Conservation (phyloP, 129 eudicot species). For the Helianthus tuberosus region DNA sequence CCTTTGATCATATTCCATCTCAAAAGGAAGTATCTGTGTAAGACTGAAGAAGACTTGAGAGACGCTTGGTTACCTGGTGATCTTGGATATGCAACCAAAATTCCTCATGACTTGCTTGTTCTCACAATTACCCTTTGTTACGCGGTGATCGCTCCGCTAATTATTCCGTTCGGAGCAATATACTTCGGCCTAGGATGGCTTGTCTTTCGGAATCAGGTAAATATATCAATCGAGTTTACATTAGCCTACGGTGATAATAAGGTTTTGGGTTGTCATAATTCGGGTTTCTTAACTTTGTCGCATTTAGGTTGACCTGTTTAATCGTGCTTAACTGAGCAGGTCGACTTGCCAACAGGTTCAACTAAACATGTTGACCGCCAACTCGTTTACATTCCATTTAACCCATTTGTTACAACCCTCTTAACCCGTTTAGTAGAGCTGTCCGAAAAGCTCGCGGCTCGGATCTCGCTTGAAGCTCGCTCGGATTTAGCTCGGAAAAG, state of each 20-base stretch:
- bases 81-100: slow-evolving; percentile 76
- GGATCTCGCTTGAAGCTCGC: no score
- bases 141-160: slow-evolving; percentile 82
- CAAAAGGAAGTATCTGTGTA: slow-evolving; percentile 74
- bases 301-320: not conserved
- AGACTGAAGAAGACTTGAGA: slow-evolving; percentile 71
- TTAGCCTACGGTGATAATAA: not conserved
- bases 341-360: no score
- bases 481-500: no score
- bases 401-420: no score
- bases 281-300: no score
- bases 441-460: no score
- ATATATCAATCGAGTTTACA: not conserved
- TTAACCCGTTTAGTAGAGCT: no score
- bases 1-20: slow-evolving; percentile 79
- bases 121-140: slow-evolving; percentile 76
- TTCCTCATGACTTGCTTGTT: slow-evolving; percentile 80
- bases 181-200: slow-evolving; percentile 98
- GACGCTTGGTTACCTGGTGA: slow-evolving; percentile 93
- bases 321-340: no score
- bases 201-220: slow-evolving; percentile 84
- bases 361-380: no score
- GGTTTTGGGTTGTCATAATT: not conserved
- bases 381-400: no score
- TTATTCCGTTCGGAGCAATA: slow-evolving; percentile 77